These are phyloP conservation scores for Fusarium brachygibbosum DNA, from an alignment of 2,329 filamentous ascomycete genomes.

Conservation along the genomic window DNA sequence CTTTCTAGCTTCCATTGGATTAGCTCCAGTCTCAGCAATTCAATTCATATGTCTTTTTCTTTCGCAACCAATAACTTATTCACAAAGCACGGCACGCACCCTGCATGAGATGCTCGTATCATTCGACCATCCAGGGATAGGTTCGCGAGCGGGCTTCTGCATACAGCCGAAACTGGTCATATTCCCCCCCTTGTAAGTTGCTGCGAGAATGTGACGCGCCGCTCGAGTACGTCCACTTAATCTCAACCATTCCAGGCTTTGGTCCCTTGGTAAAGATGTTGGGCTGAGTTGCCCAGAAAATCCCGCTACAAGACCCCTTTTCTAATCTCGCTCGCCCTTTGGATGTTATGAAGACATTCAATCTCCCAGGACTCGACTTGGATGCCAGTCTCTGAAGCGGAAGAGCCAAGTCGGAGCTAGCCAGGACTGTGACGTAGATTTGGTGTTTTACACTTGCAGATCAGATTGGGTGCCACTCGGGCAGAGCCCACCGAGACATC, in stretches of 20 bases:
- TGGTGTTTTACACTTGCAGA: conserved; percentile 22
- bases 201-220: conserved; percentile 33
- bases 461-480: conserved; percentile 10
- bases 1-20: conserved; percentile 8
- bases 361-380: conserved; percentile 24
- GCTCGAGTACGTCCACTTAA: conserved; percentile 19
- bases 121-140: conserved; percentile 11
- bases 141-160: conserved; percentile 26
- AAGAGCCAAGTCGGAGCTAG: conserved; percentile 4
- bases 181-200: conserved; percentile 24
- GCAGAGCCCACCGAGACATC: conserved; percentile 31
- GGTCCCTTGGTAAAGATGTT: conserved; percentile 19
- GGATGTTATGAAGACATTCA: conserved; percentile 36
- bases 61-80: background rate
- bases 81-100: conserved; percentile 13
- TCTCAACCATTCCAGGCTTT: conserved; percentile 41
- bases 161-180: conserved; percentile 35
- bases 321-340: conserved; percentile 9
- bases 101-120: conserved; percentile 13
- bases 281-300: conserved; percentile 1
- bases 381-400: conserved; percentile 30
- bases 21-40: conserved; percentile 1
- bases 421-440: conserved; percentile 31
- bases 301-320: conserved; percentile 12
- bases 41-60: background rate